Base-by-base conservation (phyloP, 805 yeast species). In the Ogataea angusta region DNA sequence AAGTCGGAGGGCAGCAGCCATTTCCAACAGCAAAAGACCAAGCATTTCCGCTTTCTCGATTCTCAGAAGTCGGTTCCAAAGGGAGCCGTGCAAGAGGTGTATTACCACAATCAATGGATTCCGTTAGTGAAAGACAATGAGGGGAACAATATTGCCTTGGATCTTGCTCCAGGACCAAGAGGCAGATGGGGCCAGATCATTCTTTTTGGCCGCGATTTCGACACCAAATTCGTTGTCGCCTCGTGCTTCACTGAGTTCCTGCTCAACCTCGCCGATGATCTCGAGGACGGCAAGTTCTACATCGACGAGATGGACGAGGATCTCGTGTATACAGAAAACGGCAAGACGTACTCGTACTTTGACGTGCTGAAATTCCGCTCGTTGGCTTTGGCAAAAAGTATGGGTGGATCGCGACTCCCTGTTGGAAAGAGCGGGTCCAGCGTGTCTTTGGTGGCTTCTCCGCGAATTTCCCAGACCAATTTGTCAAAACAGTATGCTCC, bases 181-280 rank as follows among this genome's bases (percentile, higher is more conserved):
- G 96, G 96, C 32, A 72, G 69, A 43, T 80, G 85, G 76, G 99
- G 98, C 27, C 99, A 91, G 66, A 83, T 93, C 14, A 91, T 91
- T 47, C 58, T 90, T 40, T 91, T 86, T 62, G 99, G 99, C 28
- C 80, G 97, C 57, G 98, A 91, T 50, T 91, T 81, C 58, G 98
- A 91, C 66, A 78, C 85, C 27, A 91, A 91, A 60, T 88, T 76
- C 62, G 90, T 85, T 27, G 70, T 93, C 40, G 95, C 97, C 14
- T 77, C 79, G 36, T 84, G 83, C 41, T 91, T 95, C 82, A 95
- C 95, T 13, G 93, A 85, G 54, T 93, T 93, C 61, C 65, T 91
- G 38, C 68, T 89, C 40, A 73, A 75, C 37, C 82, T 89, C 59
- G 95, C 90, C 19, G 87, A 88, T 51, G 97, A 91, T 60, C 68